phyloP scores from a whole-genome alignment of 805 yeast genomes.

The Kluyveromyces starmeri region DNA sequence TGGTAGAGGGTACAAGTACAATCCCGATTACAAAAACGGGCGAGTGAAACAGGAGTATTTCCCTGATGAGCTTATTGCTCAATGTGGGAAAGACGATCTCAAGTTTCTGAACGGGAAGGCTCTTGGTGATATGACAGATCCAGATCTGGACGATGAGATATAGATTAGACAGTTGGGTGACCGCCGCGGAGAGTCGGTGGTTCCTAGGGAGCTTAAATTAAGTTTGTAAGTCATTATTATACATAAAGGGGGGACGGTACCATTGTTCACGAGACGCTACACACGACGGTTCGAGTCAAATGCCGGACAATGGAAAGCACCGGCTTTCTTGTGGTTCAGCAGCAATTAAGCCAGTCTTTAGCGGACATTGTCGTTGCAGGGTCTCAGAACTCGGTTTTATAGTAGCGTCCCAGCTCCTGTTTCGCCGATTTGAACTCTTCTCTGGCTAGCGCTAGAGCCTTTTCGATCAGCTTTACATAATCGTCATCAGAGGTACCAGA shows the following conservation, averaged over 20 bases:
- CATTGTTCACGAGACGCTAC: no score
- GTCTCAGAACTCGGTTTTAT: constrained; percentile 27
- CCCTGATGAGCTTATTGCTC: constrained; percentile 45
- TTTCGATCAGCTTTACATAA: constrained; percentile 36
- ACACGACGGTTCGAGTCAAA: no score
- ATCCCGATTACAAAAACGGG: constrained; percentile 72
- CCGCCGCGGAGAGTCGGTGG: no score
- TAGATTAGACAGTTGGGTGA: no score
- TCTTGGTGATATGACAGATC: constrained; percentile 41
- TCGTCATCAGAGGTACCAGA: constrained; percentile 31
- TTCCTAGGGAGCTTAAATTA: no score
- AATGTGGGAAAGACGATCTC: constrained; percentile 26
- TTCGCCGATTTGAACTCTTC: constrained; percentile 39
- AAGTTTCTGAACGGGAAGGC: constrained; percentile 46
- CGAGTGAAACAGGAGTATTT: constrained; percentile 64
- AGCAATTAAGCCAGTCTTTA: no score
- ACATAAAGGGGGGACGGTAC: no score
- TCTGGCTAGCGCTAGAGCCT: constrained; percentile 41
- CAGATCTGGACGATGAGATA: constrained; percentile 31
- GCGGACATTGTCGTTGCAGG: no score
- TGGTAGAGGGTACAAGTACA: constrained; percentile 77
- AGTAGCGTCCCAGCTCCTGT: constrained; percentile 39
- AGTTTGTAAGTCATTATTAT: no score
- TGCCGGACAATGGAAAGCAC: no score
- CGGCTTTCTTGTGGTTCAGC: no score